Percentiles rank a stretch among this genome's conserved stretches.
Conservation (phyloP, 441 rosid genomes). For the Pelargonium cotyledonis region DNA sequence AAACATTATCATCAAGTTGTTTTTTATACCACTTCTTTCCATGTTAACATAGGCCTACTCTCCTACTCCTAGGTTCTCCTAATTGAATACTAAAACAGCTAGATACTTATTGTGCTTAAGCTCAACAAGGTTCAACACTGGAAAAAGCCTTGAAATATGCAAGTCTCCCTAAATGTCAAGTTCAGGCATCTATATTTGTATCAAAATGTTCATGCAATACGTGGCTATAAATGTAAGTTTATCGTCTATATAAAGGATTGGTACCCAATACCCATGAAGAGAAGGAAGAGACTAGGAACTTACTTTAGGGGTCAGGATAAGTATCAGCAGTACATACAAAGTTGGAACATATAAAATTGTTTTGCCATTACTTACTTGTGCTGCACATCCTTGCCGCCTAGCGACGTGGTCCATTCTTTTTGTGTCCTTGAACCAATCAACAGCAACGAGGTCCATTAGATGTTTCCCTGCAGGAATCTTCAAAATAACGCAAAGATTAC, state of each 20-base stretch:
- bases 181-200: constrained; percentile 1
- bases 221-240: not conserved
- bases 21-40: too few relatives aligned
- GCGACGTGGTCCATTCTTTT: constrained; percentile 97
- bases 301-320: not conserved
- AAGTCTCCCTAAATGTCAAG: constrained; percentile 3
- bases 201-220: not conserved
- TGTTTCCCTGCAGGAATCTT: constrained; percentile 96
- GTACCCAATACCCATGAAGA: not conserved
- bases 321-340: not conserved
- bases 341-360: not conserved
- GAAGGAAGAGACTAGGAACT: not conserved
- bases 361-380: constrained; percentile 58
- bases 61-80: too few relatives aligned
- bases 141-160: constrained; percentile 1
- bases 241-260: not conserved
- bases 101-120: not conserved
- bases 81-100: not conserved
- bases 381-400: constrained; percentile 91
- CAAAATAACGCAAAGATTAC: constrained; percentile 19
- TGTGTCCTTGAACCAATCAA: constrained; percentile 97
- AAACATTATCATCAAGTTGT: too few relatives aligned
- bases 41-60: too few relatives aligned
- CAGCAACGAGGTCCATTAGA: constrained; percentile 96
- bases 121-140: not conserved